These are phyloP conservation scores for Plasmopara viticola DNA, from an alignment of 352 stramenopile species.

Conservation along the genomic window DNA sequence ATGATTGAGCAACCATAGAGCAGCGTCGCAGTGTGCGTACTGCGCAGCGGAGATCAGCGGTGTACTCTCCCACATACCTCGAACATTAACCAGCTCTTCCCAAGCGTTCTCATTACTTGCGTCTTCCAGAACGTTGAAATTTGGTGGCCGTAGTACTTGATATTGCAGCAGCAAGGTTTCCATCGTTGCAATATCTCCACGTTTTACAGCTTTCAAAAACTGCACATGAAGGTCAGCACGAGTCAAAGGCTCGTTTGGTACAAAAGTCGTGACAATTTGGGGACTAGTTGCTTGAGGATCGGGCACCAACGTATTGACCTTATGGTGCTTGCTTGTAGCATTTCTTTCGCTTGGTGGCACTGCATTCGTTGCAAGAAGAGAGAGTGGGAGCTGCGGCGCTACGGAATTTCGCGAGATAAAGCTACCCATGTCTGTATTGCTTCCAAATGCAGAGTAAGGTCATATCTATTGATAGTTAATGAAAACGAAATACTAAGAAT, in stretches of 20 bases:
- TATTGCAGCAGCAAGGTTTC: slow-evolving; percentile 19
- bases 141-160: slow-evolving; percentile 8
- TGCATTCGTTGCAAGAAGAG: slow-evolving; percentile 20
- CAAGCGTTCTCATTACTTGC: slow-evolving; percentile 14
- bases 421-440: slow-evolving; percentile 27
- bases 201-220: slow-evolving; percentile 65
- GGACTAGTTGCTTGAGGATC: slow-evolving; percentile 18
- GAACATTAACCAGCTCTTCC: slow-evolving; percentile 46
- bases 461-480: slow-evolving; percentile 8
- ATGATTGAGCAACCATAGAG: slow-evolving; percentile 47
- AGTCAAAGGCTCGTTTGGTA: slow-evolving; percentile 9
- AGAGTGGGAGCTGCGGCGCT: slow-evolving; percentile 29
- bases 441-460: slow-evolving; percentile 4
- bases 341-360: slow-evolving; percentile 7
- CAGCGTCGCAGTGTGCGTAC: slow-evolving; percentile 48
- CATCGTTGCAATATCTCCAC: slow-evolving; percentile 39
- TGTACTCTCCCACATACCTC: slow-evolving; percentile 82
- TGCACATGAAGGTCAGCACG: slow-evolving; percentile 48
- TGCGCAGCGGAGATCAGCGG: slow-evolving; percentile 71
- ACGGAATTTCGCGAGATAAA: slow-evolving; percentile 43
- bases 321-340: slow-evolving; percentile 30
- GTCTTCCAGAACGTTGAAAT: slow-evolving; percentile 9
- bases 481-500: not conserved
- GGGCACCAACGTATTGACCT: slow-evolving; percentile 34
- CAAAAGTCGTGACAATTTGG: slow-evolving; percentile 1